Conservation (phyloP, 2,329 filamentous ascomycete species). For the Macrophomina tecta region DNA sequence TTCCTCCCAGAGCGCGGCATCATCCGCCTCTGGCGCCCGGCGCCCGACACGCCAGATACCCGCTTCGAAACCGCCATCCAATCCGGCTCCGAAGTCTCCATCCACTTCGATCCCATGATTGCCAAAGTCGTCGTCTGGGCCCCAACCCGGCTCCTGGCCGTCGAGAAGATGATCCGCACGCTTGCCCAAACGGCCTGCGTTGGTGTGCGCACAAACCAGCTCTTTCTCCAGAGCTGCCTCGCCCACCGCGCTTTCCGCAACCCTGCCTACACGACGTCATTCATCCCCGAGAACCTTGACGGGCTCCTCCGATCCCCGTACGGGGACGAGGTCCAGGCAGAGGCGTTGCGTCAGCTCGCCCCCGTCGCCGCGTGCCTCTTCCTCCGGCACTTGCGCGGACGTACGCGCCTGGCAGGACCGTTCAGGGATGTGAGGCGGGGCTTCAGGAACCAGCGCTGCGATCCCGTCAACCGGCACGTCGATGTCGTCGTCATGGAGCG, state of each 20-base stretch:
- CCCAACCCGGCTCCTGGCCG: conserved; percentile 49
- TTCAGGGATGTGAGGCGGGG: conserved; percentile 36
- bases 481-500: not conserved
- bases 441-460: conserved; percentile 44
- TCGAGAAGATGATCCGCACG: conserved; percentile 48
- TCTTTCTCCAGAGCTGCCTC: conserved; percentile 27
- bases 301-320: conserved; percentile 34
- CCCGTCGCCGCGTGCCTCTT: not conserved
- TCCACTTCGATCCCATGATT: conserved; percentile 64
- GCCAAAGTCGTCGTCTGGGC: conserved; percentile 65
- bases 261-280: conserved; percentile 42
- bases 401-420: not conserved
- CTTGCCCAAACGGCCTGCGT: conserved; percentile 28
- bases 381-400: not conserved
- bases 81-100: conserved; percentile 62
- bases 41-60: conserved; percentile 55
- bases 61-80: conserved; percentile 70
- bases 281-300: conserved; percentile 37
- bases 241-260: conserved; percentile 41
- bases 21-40: conserved; percentile 44
- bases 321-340: too few relatives aligned
- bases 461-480: conserved; percentile 38
- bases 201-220: conserved; percentile 27
- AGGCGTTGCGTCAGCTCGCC: too few relatives aligned
- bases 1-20: conserved; percentile 65